Base-by-base conservation (phyloP, 1,284 basidiomycete species). In the Rhodofomes roseus region DNA sequence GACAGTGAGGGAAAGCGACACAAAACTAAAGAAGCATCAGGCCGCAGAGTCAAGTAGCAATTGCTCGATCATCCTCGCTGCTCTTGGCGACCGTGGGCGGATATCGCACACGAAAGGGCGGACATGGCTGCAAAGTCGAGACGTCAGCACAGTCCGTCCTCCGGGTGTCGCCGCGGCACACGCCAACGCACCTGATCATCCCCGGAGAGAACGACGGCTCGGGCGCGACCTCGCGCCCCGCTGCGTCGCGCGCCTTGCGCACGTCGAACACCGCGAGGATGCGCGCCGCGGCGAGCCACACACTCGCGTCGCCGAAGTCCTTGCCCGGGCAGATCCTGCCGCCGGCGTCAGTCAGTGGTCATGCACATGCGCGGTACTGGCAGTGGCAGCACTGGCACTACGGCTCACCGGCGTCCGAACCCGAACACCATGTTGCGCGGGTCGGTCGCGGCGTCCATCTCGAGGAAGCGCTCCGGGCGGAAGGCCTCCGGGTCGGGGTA, bases 251-350 rank as follows among this genome's bases (percentile, higher is more conserved):
- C 6, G 62, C 62, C 48, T 56, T 58, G 9, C 46, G 20, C 23
- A 65, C 62, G 29, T 65, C 52, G 51, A 65, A 54, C 8, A 58
- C 60, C 16, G 64, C 64, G 2, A 63, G 31, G 9, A 63, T 53
- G 23, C 39, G 60, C 1, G 65, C 65, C 23, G 65, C 53, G 12
- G 62, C 56, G 36, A 67, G 54, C 46, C 61, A 70, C 8, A 70
- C 25, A 14, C 62, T 58, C 14, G 55, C 46, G 29, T 66, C 62
- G 8, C 63, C 64, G 25, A 70, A 56, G 34, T 57, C 54, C 48
- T 55, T 52, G 6, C 65, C 66, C 31, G 63, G 60, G 25, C 59
- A 62, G 5, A 61, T 63, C 29, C 57, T 62, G 20, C 2, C n/a
- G 2, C 16, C 31, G 20, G n/a, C 14, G 27, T 51, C 14, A 16